Evolutionary conservation across 1,284 basidiomycete species (phyloP), one percentile per base, ranked within the genome.

Genomic region (Moesziomyces globuligerus): DNA sequence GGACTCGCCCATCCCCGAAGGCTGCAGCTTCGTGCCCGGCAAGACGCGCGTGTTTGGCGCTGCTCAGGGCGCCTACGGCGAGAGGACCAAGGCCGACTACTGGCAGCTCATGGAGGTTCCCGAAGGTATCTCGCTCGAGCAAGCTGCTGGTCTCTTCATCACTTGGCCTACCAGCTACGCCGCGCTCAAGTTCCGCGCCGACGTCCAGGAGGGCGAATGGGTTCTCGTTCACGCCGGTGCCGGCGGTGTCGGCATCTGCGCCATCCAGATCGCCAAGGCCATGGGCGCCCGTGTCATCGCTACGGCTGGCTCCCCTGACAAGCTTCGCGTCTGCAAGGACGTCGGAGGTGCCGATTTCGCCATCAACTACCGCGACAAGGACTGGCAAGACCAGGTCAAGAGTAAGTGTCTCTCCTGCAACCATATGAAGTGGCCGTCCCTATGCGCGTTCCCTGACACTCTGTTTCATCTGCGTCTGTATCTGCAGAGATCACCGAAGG

Each of bases 21-120:
- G 89, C 4, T 96, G 92, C 80, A 86, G 87, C 0, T 92, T 90
- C 81, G 88, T 89, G 76, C 88, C 87, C 1, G 94, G 95, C 17
- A 75, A 85, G 90, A 96, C 81, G n/a, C 86, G 92, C 50, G 91
- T 98, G 0, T 95, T 97, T 78, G 95, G 95, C 6, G 88, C 87
- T n/a, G 86, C 86, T 0, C 89, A 91, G 78, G 95, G 92, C 7
- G 85, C 90, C 13, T 92, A 89, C 81, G 91, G 89, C 8, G 92
- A 95, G 71, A 57, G 73, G 48, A 64, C 67, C 32, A 64, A 59
- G 24, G 76, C 75, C 1, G 65, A 78, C 43, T 70, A 54, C 55
- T 65, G 53, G 87, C 86, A 78, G 20, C 78, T 90, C 24, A 74
- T 88, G n/a, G 85, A 86, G 11, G 85, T 92, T 7, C 91, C 91